Percentiles rank a stretch among this genome's conserved stretches.
Conservation (phyloP, 2,329 filamentous ascomycete genomes). For the Exophiala lecanii-corni region DNA sequence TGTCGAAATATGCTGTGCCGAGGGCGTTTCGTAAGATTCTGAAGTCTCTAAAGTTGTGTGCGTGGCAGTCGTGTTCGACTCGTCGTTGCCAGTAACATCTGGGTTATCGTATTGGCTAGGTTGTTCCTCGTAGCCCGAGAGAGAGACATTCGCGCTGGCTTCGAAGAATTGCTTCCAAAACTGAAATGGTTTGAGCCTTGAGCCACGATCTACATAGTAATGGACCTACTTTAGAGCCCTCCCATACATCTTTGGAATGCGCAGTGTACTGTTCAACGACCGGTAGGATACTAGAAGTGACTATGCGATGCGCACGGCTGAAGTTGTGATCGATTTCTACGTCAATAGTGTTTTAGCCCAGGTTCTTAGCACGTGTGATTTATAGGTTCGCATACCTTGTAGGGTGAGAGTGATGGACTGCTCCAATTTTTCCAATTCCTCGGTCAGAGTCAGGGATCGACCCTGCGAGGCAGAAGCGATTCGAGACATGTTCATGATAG, state of each 20-base stretch:
- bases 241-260: constrained; percentile 91
- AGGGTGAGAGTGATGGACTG: constrained; percentile 94
- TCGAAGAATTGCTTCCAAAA: constrained; percentile 99
- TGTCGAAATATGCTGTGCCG: constrained; percentile 31
- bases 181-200: constrained; percentile 41
- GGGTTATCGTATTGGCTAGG: constrained; percentile 54
- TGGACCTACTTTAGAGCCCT: constrained; percentile 76
- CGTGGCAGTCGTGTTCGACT: constrained; percentile 49
- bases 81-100: constrained; percentile 50
- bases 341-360: no score
- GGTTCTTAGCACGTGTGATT: no score
- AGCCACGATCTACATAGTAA: background rate
- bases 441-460: constrained; percentile 71
- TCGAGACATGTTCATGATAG: constrained; percentile 22
- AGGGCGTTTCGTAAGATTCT: constrained; percentile 39
- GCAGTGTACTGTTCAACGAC: constrained; percentile 93
- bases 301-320: constrained; percentile 91
- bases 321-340: constrained; percentile 98
- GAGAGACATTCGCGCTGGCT: constrained; percentile 91
- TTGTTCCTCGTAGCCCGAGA: constrained; percentile 88
- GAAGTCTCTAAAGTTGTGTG: constrained; percentile 42
- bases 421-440: constrained; percentile 92
- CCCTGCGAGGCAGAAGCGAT: constrained; percentile 14
- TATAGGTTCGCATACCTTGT: constrained; percentile 74
- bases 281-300: constrained; percentile 87